Conservation (phyloP, 2,329 filamentous ascomycete species). For the Fusarium piperis region DNA sequence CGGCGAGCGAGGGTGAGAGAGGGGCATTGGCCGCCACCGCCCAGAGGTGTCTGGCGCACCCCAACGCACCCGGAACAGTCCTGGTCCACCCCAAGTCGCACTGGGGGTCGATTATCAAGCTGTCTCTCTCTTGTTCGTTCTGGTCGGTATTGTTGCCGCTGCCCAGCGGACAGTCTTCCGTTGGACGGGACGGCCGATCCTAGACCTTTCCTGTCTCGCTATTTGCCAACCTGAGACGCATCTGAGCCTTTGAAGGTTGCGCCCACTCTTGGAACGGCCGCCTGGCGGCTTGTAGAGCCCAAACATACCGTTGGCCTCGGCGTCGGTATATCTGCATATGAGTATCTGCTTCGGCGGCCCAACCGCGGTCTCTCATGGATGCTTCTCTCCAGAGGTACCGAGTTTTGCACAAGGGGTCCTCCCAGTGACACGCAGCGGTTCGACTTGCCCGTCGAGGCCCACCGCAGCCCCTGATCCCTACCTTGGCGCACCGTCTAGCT, state of each 20-base stretch:
- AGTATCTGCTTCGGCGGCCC: constrained; percentile 24
- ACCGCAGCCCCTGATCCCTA: constrained; percentile 21
- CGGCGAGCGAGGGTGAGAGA: constrained; percentile 32
- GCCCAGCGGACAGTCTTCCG: constrained; percentile 32
- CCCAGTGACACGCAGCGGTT: constrained; percentile 24
- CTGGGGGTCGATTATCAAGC: constrained; percentile 34
- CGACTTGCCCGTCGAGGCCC: constrained; percentile 28
- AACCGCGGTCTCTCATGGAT: constrained; percentile 35
- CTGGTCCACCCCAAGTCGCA: constrained; percentile 35
- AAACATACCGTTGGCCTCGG: neutral
- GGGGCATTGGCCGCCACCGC: constrained; percentile 24
- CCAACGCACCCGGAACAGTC: constrained; percentile 38
- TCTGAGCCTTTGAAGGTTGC: constrained; percentile 2
- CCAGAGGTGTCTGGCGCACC: constrained; percentile 15
- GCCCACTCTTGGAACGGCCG: neutral
- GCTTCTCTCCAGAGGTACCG: constrained; percentile 22
- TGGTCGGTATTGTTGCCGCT: constrained; percentile 39
- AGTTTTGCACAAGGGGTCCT: constrained; percentile 10
- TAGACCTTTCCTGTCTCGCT: neutral
- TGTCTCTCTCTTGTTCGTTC: constrained; percentile 8
- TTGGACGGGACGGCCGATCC: constrained; percentile 11
- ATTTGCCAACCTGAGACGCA: neutral
- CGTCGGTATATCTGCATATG: constrained; percentile 21
- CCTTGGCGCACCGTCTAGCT: constrained; percentile 6
- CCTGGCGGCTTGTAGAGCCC: neutral